Base-by-base conservation (phyloP, 1,139 yeast genomes). In the Geotrichum australiense region DNA sequence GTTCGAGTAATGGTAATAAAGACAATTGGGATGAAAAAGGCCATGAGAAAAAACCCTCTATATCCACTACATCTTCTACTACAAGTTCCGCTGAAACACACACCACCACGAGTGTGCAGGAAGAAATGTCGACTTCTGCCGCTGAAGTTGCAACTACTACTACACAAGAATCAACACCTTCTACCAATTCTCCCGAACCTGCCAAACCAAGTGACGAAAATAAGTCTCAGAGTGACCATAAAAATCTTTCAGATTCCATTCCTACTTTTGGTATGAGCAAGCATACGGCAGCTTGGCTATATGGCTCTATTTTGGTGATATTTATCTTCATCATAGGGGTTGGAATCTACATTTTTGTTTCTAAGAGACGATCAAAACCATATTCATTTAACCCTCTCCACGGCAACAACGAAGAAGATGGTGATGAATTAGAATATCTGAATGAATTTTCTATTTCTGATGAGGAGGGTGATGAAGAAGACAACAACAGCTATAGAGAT, bases 201-300 rank as follows among this genome's bases (percentile, higher is more conserved):
- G n/a, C n/a, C n/a, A n/a, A n/a, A n/a, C n/a, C n/a, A n/a, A n/a
- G n/a, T n/a, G 35, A 32, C 5, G 35, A 20, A 19, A 12, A 16
- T 12, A 21, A 31, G 24, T 16, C 35, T 16, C 27, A 32, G 8
- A n/a, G 8, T 4, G 33, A 29, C 6, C 24, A 34, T 22, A 18
- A 24, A 12, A 39, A 42, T 8, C 33, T 34, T 16, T 32, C 41
- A 6, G 29, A 32, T 1, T 52, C 58, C 5, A 45, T 62, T 14
- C 66, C 66, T 3, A 56, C 64, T 1, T 62, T 62, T 47, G 66
- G 66, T 2, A 50, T 62, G 40, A 53, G 61, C 5, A 43, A 51
- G 4, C 53, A 52, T 19, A 60, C 63, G 3, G 50, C 58, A 4
- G 50, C 55, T 3, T 63, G 66, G 66, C 45, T 62, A 5, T 57